phyloP scores from a whole-genome alignment of 1,284 basidiomycete species.

The Cystobasidiaceae sp. region DNA sequence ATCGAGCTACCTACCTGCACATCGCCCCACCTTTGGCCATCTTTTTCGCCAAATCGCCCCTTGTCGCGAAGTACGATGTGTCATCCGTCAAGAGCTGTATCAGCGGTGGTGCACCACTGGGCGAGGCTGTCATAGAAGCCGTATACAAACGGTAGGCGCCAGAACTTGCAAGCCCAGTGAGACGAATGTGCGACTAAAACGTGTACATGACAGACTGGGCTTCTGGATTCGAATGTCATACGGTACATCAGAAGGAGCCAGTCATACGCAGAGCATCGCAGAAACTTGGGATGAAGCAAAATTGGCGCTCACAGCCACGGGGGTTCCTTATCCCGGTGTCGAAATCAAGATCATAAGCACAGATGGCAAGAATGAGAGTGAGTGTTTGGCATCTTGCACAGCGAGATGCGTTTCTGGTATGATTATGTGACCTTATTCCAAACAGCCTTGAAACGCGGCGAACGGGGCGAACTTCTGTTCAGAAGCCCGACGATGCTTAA shows the following conservation, averaged over 20 bases:
- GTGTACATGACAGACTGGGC: slow-evolving; percentile 36
- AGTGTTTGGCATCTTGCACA: not conserved
- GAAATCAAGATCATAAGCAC: slow-evolving; percentile 36
- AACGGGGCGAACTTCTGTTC: slow-evolving; percentile 41
- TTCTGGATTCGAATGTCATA: slow-evolving; percentile 45
- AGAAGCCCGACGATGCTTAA: slow-evolving; percentile 38
- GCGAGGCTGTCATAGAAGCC: slow-evolving; percentile 43
- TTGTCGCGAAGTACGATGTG: slow-evolving; percentile 41
- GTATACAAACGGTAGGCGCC: slow-evolving; percentile 41
- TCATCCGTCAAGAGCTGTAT: slow-evolving; percentile 45
- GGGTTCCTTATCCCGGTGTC: slow-evolving; percentile 36
- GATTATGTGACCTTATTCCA: not conserved
- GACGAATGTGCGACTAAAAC: not conserved
- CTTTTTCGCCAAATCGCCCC: slow-evolving; percentile 36
- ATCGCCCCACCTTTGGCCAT: slow-evolving; percentile 49
- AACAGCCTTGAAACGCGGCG: slow-evolving; percentile 31
- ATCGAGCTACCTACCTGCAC: slow-evolving; percentile 46
- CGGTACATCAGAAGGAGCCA: slow-evolving; percentile 40
- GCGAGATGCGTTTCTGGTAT: not conserved
- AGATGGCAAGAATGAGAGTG: slow-evolving; percentile 32
- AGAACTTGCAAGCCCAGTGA: not conserved
- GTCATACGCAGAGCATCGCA: slow-evolving; percentile 33
- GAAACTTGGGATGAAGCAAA: slow-evolving; percentile 39
- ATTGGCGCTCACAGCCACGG: slow-evolving; percentile 38
- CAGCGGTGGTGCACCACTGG: slow-evolving; percentile 47